phyloP scores from a whole-genome alignment of 208 protist species.

The Acanthamoeba sp. region DNA sequence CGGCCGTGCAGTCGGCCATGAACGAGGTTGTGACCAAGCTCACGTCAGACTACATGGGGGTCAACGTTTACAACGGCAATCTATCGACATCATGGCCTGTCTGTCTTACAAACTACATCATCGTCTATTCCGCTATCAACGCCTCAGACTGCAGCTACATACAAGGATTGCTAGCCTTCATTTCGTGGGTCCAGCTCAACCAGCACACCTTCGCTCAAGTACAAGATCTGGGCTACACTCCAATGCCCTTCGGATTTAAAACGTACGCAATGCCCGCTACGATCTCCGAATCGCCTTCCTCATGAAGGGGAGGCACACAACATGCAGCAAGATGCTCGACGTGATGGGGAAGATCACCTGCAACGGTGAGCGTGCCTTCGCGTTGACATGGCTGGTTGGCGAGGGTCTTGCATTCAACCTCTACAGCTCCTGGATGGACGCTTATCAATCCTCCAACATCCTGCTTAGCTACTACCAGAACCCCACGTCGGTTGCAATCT shows the following conservation, averaged over 20 bases:
- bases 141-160: constrained; percentile 8
- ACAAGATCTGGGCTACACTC: neutral
- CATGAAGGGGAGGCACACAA: too few relatives aligned
- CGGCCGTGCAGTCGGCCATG: neutral
- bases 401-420: neutral
- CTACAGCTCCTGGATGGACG: constrained; percentile 28
- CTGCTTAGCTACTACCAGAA: neutral
- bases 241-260: constrained; percentile 6
- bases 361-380: neutral
- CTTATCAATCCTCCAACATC: neutral
- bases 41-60: neutral
- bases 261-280: too few relatives aligned
- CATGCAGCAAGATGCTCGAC: constrained; percentile 27
- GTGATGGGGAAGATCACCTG: neutral
- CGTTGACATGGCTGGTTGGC: constrained; percentile 26
- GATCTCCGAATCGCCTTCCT: too few relatives aligned
- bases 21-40: constrained; percentile 7
- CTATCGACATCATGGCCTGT: constrained; percentile 50
- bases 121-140: neutral
- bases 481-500: neutral
- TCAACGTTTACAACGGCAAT: neutral
- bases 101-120: neutral
- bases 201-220: neutral
- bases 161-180: neutral
- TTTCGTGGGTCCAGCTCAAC: constrained; percentile 44